phyloP scores from a whole-genome alignment of 2,329 filamentous ascomycete species.

The Tolypocladium tropicale region DNA sequence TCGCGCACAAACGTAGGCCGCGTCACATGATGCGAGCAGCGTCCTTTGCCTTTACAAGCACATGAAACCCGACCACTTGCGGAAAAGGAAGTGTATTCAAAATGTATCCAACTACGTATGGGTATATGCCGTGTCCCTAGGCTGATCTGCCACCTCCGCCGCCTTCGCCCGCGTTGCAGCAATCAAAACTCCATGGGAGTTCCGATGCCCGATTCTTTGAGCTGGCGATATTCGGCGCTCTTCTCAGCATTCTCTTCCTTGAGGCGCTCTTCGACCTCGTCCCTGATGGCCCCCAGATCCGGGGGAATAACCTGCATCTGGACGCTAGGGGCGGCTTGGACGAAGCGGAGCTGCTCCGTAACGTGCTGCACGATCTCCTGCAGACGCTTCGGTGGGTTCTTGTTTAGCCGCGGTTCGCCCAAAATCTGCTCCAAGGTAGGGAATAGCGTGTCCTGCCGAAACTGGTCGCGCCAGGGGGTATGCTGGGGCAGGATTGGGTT shows the following conservation, averaged over 20 bases:
- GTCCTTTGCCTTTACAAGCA: not conserved
- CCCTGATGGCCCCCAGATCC: conserved; percentile 57
- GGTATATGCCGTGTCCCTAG: not conserved
- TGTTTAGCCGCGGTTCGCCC: conserved; percentile 61
- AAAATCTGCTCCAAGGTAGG: conserved; percentile 69
- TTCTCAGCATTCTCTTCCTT: conserved; percentile 54
- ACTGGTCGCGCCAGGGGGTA: conserved; percentile 79
- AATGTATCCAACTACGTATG: not conserved
- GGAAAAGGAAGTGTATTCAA: not conserved
- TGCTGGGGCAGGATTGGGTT: conserved; percentile 64
- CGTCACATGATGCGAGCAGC: too few species aligned
- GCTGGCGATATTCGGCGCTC: conserved; percentile 40
- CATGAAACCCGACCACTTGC: not conserved
- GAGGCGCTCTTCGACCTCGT: conserved; percentile 57
- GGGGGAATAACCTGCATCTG: conserved; percentile 74
- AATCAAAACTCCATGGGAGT: conserved; percentile 42
- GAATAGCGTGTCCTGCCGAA: conserved; percentile 79
- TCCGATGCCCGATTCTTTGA: conserved; percentile 47
- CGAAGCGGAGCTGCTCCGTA: conserved; percentile 76
- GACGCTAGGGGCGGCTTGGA: conserved; percentile 76
- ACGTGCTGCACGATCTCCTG: conserved; percentile 68
- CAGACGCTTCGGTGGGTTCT: conserved; percentile 68
- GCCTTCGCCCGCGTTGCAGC: not conserved
- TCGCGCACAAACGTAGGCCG: too few species aligned
- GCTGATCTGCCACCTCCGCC: not conserved